Base-by-base conservation (phyloP, 2,329 filamentous ascomycete genomes). In the Talaromyces sp. region DNA sequence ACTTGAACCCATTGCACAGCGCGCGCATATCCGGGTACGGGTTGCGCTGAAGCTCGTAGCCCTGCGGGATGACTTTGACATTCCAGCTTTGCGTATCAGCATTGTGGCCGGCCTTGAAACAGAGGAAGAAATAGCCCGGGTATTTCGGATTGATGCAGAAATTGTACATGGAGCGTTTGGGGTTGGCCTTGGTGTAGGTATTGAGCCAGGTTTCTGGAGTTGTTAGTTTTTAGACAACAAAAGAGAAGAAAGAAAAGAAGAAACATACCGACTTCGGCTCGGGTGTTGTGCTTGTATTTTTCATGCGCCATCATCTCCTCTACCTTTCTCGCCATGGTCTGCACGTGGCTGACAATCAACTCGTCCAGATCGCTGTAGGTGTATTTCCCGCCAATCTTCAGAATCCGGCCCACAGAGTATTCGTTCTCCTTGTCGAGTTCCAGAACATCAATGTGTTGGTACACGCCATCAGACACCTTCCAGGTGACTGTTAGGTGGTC, bases 371-470 rank as follows among this genome's bases (percentile, higher is more conserved):
- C 95, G 63, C 87, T 91, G 79, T 99, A 99, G 8, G 86, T 93
- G 77, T 92, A 93, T 74, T 93, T 93, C 67, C 90, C 90, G 35
- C 87, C 89, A 58, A 99, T 90, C 65, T 90, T 90, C 58, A 99
- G 83, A 49, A 89, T 87, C 68, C 88, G 89, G 64, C 95, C 95
- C 3, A 98, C 89, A 0, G 92, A 93, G 73, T 97, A 98, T 73
- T 98, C 93, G 64, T 92, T 98, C 64, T 96, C 91, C 77, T 99
- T 99, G 75, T 96, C 91, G 70, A 99, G 82, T 77, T 99, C 95
- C 43, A 99, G 83, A 35, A 99, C 93, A 75, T 99, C 95, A 65
- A 99, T 91, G 75, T 99, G 95, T 77, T 99, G 93, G 74, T 93
- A 99, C n/a, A 98, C 87, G 62, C 89, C 89, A 73, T 98, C 92